These are phyloP conservation scores for Fusarium sp. DNA, from an alignment of 2,329 filamentous ascomycete species.

Conservation along the genomic window DNA sequence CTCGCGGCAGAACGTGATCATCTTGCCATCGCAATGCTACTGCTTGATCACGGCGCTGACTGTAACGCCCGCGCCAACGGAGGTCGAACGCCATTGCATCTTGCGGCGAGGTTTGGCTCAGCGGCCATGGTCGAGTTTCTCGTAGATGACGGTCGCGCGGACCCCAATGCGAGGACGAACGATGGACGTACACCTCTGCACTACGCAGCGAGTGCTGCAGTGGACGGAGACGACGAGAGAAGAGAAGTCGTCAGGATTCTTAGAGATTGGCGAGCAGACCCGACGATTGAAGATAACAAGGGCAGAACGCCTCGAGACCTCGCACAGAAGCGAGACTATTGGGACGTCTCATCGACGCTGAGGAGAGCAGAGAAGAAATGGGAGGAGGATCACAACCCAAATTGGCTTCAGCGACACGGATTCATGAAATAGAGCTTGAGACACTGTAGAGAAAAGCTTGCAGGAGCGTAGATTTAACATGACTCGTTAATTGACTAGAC, in stretches of 20 bases:
- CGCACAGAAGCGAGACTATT: constrained; percentile 48
- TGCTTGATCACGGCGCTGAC: constrained; percentile 46
- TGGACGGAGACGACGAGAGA: constrained; percentile 47
- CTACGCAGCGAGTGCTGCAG: constrained; percentile 47
- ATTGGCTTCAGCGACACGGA: constrained; percentile 45
- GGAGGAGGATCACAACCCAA: constrained; percentile 47
- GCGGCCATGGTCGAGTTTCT: constrained; percentile 48
- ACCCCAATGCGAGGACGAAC: constrained; percentile 44
- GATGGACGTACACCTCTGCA: constrained; percentile 50
- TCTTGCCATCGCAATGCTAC: constrained; percentile 49
- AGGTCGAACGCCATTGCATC: constrained; percentile 48
- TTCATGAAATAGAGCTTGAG: constrained; percentile 19
- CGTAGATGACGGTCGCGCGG: constrained; percentile 45
- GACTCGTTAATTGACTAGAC: not conserved
- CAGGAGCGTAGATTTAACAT: not conserved
- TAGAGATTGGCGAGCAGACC: constrained; percentile 47
- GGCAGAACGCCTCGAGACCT: constrained; percentile 46
- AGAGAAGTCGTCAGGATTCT: constrained; percentile 47
- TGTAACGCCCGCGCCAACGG: constrained; percentile 44
- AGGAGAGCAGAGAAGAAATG: constrained; percentile 50
- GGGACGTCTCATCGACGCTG: constrained; percentile 49
- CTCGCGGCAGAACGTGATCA: constrained; percentile 49
- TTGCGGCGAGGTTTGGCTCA: constrained; percentile 47
- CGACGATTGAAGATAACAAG: constrained; percentile 42
- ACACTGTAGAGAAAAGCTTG: not conserved